phyloP scores from a whole-genome alignment of 2,329 filamentous ascomycete genomes.

The Botryosphaeria dothidea region DNA sequence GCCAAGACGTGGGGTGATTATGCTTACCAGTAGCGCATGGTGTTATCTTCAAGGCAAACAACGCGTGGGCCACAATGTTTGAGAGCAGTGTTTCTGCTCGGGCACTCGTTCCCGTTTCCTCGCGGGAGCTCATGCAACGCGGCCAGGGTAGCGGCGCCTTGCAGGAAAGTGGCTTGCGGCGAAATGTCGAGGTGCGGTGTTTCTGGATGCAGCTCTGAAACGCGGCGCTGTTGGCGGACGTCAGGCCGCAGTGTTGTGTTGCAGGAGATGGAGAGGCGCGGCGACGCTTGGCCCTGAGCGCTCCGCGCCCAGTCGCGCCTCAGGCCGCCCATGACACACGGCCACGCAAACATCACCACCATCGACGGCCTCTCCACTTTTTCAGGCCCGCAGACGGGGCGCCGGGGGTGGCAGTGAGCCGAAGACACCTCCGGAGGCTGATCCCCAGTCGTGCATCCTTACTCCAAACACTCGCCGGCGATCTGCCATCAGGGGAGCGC shows the following conservation, averaged over 20 bases:
- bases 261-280: background rate
- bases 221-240: background rate
- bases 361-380: background rate
- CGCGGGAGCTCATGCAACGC: background rate
- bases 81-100: no score
- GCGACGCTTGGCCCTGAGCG: background rate
- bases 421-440: background rate
- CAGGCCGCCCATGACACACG: slow-evolving; percentile 3
- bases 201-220: background rate
- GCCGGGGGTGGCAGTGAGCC: background rate
- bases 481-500: background rate
- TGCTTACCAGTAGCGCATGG: no score
- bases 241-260: background rate
- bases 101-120: no score
- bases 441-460: background rate
- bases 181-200: background rate
- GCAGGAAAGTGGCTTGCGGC: background rate
- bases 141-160: background rate
- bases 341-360: background rate
- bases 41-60: no score
- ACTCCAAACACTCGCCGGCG: background rate
- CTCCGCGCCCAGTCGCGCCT: background rate
- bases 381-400: background rate
- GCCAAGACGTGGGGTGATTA: no score
- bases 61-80: no score